A percentile compares a stretch with the other conserved stretches of the same genome.
phyloP scores from a whole-genome alignment of 495 filamentous ascomycete species.

The Alectoria sarmentosa region DNA sequence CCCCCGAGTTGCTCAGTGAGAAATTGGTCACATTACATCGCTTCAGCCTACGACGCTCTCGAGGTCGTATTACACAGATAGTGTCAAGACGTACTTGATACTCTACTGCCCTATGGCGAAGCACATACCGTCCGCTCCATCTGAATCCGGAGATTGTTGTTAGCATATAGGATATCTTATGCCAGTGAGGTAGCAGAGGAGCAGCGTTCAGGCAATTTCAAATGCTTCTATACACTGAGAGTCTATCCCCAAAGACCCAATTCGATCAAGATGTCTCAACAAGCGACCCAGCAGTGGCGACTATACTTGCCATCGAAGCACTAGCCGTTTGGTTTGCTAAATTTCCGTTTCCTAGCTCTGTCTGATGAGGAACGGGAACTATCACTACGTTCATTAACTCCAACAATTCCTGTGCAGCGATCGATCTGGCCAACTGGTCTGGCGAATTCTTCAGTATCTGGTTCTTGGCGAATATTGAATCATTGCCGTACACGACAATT shows the following conservation, averaged over 20 bases:
- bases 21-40: no score
- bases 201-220: no score
- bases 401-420: constrained; percentile 1
- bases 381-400: not conserved
- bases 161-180: no score
- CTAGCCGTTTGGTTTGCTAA: not conserved
- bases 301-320: not conserved
- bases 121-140: no score
- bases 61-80: no score
- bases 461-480: not conserved
- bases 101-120: no score
- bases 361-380: not conserved
- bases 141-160: no score
- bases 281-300: not conserved
- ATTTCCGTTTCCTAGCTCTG: not conserved
- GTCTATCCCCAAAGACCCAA: not conserved
- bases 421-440: constrained; percentile 8
- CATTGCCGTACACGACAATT: not conserved
- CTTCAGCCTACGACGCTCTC: no score
- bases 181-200: no score
- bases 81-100: no score
- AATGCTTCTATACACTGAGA: no score
- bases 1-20: no score
- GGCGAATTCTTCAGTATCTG: not conserved
- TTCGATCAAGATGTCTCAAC: not conserved